These are phyloP conservation scores for Raphanus raphanistrum DNA, from an alignment of 345 rosid genomes.

Conservation along the genomic window DNA sequence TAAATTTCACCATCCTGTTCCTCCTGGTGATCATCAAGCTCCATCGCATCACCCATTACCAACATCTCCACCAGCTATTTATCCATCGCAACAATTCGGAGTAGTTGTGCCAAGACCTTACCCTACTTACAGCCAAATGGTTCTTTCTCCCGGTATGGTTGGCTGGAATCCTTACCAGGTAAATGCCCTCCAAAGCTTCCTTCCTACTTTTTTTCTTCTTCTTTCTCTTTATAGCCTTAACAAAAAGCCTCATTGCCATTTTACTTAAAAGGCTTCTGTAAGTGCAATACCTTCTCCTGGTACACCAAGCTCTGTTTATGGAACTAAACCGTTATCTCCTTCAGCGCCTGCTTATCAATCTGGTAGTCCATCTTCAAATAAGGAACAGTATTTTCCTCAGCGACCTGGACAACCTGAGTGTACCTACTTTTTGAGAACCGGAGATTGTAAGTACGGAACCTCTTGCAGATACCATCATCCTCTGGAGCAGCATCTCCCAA, in stretches of 20 bases:
- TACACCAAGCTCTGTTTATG: conserved; percentile 59
- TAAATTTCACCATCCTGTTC: conserved; percentile 85
- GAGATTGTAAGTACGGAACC: conserved; percentile 83
- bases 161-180: conserved; percentile 83
- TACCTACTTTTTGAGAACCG: conserved; percentile 78
- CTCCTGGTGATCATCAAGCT: conserved; percentile 50
- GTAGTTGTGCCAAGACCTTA: conserved; percentile 71
- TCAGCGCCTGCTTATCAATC: conserved; percentile 63
- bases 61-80: conserved; percentile 49
- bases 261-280: conserved; percentile 49
- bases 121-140: conserved; percentile 52
- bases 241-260: not conserved
- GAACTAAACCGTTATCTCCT: conserved; percentile 41
- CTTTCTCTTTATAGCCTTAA: not conserved
- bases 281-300: conserved; percentile 61
- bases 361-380: conserved; percentile 50
- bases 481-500: conserved; percentile 51
- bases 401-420: conserved; percentile 91
- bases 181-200: conserved; percentile 17
- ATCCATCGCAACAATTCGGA: conserved; percentile 77
- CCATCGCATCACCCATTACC: conserved; percentile 42
- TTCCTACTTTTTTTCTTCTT: not conserved
- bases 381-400: conserved; percentile 70
- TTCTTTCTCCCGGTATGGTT: conserved; percentile 70
- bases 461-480: conserved; percentile 96